phyloP scores from a whole-genome alignment of 257 asterid genomes.

The Nicotiana tomentosiformis region DNA sequence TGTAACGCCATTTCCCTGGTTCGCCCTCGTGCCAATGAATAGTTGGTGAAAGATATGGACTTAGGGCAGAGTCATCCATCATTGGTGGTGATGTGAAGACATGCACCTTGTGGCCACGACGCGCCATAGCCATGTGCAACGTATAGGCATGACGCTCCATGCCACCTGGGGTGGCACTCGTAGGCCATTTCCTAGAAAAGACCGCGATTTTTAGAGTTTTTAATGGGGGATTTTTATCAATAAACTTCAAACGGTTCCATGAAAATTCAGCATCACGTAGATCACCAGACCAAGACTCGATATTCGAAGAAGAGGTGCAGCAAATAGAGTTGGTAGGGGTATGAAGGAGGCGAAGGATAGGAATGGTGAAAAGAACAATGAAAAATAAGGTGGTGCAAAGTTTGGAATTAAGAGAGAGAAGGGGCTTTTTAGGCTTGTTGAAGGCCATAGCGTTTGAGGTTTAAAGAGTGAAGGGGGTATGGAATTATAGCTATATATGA shows the following conservation, averaged over 20 bases:
- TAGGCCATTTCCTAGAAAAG: constrained; percentile 93
- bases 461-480: not conserved
- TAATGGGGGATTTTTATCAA: constrained; percentile 22
- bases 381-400: constrained; percentile 73
- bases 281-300: constrained; percentile 60
- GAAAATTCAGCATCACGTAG: constrained; percentile 62
- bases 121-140: constrained; percentile 62
- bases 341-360: constrained; percentile 73
- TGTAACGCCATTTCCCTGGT: constrained; percentile 66
- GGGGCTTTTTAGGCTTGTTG: constrained; percentile 41
- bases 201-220: constrained; percentile 57
- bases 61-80: not conserved
- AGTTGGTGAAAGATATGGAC: constrained; percentile 22
- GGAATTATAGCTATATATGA: constrained; percentile 4
- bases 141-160: constrained; percentile 96
- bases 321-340: constrained; percentile 47
- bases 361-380: constrained; percentile 75
- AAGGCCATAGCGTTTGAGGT: constrained; percentile 35
- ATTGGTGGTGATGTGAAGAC: constrained; percentile 64
- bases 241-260: constrained; percentile 59
- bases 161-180: constrained; percentile 64
- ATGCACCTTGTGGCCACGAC: constrained; percentile 70
- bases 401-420: constrained; percentile 43
- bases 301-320: constrained; percentile 27
- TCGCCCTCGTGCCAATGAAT: constrained; percentile 82